phyloP scores from a whole-genome alignment of 2,329 filamentous ascomycete genomes.

The Graphilbum sp. region DNA sequence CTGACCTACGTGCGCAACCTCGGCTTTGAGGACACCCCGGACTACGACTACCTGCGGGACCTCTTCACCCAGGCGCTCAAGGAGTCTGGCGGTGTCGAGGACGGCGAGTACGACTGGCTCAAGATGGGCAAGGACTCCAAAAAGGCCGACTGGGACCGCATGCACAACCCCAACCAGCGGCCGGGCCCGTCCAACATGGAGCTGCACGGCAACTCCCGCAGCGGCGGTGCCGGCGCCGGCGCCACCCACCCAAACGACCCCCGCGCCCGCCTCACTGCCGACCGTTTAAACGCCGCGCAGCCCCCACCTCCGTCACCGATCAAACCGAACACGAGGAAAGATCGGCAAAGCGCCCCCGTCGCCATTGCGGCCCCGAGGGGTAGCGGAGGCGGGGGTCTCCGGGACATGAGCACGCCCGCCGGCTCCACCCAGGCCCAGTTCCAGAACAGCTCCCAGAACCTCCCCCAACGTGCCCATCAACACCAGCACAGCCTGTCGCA shows the following conservation, averaged over 20 bases:
- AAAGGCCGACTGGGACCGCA: slow-evolving; percentile 69
- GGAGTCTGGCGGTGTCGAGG: slow-evolving; percentile 85
- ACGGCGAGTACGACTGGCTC: slow-evolving; percentile 99
- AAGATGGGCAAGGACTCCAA: slow-evolving; percentile 71
- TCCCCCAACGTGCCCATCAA: slow-evolving; percentile 37
- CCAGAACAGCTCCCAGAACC: slow-evolving; percentile 85
- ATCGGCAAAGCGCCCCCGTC: slow-evolving; percentile 63
- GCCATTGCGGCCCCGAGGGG: slow-evolving; percentile 59
- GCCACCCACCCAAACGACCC: slow-evolving; percentile 40
- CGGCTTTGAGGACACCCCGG: slow-evolving; percentile 93
- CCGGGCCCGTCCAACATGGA: slow-evolving; percentile 76
- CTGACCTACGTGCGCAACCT: slow-evolving; percentile 93
- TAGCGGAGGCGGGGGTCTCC: slow-evolving; percentile 55
- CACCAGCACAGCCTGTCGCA: slow-evolving; percentile 4
- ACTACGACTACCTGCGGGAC: slow-evolving; percentile 95
- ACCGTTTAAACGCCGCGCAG: slow-evolving; percentile 89
- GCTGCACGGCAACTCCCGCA: slow-evolving; percentile 57
- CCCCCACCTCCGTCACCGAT: slow-evolving; percentile 75
- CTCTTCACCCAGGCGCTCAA: slow-evolving; percentile 93
- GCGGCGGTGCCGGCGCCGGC: slow-evolving; percentile 40
- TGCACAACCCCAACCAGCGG: slow-evolving; percentile 62
- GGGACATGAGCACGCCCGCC: slow-evolving; percentile 68
- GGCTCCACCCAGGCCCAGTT: slow-evolving; percentile 92
- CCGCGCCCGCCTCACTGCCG: slow-evolving; percentile 52
- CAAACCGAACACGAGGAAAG: slow-evolving; percentile 59